Evolutionary conservation across 2,329 filamentous ascomycete species (phyloP).

Genomic region (Onygenales sp.): DNA sequence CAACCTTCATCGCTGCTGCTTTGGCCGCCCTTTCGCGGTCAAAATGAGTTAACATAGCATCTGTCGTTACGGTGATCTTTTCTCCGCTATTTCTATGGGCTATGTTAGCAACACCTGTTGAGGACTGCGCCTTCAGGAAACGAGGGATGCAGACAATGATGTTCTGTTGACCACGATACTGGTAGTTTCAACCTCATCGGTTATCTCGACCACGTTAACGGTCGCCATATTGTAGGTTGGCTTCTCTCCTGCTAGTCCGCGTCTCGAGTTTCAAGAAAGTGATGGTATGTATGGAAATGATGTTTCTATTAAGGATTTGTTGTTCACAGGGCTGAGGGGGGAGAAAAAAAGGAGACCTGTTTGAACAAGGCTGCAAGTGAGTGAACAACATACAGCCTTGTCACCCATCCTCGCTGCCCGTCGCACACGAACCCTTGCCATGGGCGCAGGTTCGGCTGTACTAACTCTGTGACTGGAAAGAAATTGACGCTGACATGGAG

Average conservation of each 20-base stretch:
- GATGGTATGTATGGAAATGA: background rate
- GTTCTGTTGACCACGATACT: background rate
- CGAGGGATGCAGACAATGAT: background rate
- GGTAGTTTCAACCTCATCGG: background rate
- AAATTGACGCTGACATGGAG: too few relatives aligned
- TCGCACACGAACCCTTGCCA: too few relatives aligned
- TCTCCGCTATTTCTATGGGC: background rate
- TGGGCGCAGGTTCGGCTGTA: too few relatives aligned
- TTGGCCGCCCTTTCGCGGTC: background rate
- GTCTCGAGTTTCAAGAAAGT: background rate
- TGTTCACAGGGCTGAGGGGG: too few relatives aligned
- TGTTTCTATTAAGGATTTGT: too few relatives aligned
- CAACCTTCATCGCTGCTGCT: background rate
- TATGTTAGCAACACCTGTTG: background rate
- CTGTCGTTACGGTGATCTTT: conserved; percentile 1
- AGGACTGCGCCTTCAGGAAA: too few relatives aligned
- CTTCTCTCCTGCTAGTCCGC: background rate
- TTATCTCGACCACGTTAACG: background rate
- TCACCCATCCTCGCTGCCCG: too few relatives aligned
- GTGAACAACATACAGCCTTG: too few relatives aligned
- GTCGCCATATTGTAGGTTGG: background rate
- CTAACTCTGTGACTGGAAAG: too few relatives aligned
- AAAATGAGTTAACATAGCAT: background rate
- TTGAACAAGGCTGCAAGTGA: too few relatives aligned
- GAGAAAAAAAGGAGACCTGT: too few relatives aligned